A percentile compares a stretch with the other conserved stretches of the same genome.
phyloP scores from a whole-genome alignment of 106 monocot species.

The Alisma plantagoaquatica region DNA sequence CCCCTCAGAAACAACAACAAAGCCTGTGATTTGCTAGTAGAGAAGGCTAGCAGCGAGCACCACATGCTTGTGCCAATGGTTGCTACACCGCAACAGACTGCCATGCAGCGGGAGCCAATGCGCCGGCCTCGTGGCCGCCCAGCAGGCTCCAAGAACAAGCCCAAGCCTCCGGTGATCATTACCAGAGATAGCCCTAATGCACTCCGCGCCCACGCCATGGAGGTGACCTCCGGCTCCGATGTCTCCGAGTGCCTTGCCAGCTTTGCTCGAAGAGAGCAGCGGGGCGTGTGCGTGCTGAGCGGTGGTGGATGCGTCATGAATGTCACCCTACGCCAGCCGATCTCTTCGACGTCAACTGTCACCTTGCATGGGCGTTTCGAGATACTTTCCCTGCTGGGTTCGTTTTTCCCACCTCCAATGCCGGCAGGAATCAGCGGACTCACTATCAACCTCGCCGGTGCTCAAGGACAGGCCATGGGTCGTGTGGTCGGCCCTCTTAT shows the following conservation, averaged over 20 bases:
- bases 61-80: conserved; percentile 2
- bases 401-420: conserved; percentile 13
- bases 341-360: background rate
- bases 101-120: background rate
- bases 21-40: too few species aligned
- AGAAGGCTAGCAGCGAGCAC: background rate
- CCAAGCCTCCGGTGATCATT: conserved; percentile 17
- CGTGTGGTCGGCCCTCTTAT: conserved; percentile 6
- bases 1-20: too few species aligned
- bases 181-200: conserved; percentile 15
- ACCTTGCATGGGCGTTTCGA: conserved; percentile 14
- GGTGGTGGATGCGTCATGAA: conserved; percentile 16
- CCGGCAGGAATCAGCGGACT: conserved; percentile 6
- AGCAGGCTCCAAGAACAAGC: conserved; percentile 14
- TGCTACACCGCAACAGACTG: background rate
- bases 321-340: conserved; percentile 18
- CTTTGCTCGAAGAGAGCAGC: conserved; percentile 10
- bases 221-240: conserved; percentile 18
- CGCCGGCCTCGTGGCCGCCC: conserved; percentile 11
- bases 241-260: conserved; percentile 10
- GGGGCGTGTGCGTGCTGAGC: conserved; percentile 19
- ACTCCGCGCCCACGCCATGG: conserved; percentile 19
- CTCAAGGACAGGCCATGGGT: conserved; percentile 21
- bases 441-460: conserved; percentile 17
- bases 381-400: conserved; percentile 18